These are phyloP conservation scores for Shiraia sp. DNA, from an alignment of 2,329 filamentous ascomycete genomes.

Conservation along the genomic window DNA sequence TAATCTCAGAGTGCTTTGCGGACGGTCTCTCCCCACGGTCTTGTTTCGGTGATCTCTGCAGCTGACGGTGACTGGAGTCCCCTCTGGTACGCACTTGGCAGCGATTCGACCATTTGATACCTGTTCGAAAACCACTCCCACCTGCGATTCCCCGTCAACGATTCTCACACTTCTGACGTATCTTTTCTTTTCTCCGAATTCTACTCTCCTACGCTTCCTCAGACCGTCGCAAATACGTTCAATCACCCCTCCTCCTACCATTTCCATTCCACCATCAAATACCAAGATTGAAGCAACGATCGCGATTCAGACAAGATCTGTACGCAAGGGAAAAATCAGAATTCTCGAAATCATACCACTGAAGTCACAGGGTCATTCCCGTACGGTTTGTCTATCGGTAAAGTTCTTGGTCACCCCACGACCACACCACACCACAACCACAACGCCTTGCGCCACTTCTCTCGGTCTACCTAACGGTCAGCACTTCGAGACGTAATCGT, in stretches of 20 bases:
- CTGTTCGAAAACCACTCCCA: constrained; percentile 34
- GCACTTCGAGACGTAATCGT: constrained; percentile 42
- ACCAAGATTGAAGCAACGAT: constrained; percentile 17
- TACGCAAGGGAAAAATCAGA: constrained; percentile 21
- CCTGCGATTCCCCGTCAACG: constrained; percentile 35
- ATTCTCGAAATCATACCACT: constrained; percentile 40
- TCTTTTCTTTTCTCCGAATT: constrained; percentile 17
- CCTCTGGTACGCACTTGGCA: constrained; percentile 38
- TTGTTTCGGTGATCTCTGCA: constrained; percentile 50
- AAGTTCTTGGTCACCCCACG: constrained; percentile 46
- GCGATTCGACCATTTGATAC: constrained; percentile 37
- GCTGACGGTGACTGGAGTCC: constrained; percentile 50
- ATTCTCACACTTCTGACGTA: constrained; percentile 26
- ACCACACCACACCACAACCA: too few relatives aligned
- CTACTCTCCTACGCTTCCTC: constrained; percentile 15
- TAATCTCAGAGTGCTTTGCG: constrained; percentile 43
- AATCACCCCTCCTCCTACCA: too few relatives aligned
- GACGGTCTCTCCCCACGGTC: constrained; percentile 41
- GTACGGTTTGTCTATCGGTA: constrained; percentile 47
- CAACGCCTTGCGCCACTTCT: constrained; percentile 37
- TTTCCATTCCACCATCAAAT: constrained; percentile 18
- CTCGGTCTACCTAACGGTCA: constrained; percentile 41
- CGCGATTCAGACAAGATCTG: constrained; percentile 24
- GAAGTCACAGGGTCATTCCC: constrained; percentile 37
- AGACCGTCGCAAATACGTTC: constrained; percentile 4